Evolutionary conservation across 2,329 filamentous ascomycete species (phyloP), one percentile per base, ranked within the genome.

Genomic region (Hypoxylon sp.): DNA sequence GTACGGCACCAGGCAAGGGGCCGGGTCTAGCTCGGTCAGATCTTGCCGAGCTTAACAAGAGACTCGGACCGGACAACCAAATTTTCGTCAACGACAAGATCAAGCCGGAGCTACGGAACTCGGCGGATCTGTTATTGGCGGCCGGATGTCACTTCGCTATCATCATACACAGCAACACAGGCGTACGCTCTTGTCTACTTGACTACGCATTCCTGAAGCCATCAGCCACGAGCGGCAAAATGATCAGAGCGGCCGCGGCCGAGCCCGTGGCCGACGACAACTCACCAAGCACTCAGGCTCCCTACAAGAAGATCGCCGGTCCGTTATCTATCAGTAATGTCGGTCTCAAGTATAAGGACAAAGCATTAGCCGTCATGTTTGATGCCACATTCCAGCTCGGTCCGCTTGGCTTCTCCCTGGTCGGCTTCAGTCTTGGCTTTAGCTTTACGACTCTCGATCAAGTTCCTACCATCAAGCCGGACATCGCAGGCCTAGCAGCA

Each of bases 301-400:
- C 48, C 1, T 51, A 31, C 48, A 51, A 51, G 27, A 51, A 51
- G 27, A 51, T 17, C 6, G 13, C 48, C 7, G 48, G 48, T 3
- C 75, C 78, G 0, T 56, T 83, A 0, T 72, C 75, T 0, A 78
- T 83, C 54, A 73, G 68, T 52, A 80, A 79, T 47, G 69, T 83
- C 17, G 76, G 77, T 0, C 72, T 83, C 52, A 75, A 79, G 55
- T 82, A 79, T 67, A 71, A 72, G 15, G 64, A 76, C 44, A 69
- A 75, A 7, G 65, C 11, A 2, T 70, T 82, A 0, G 55, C 17
- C 2, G 62, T 83, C 27, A 68, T 70, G 6, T 72, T 83, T 11
- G 75, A 80, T 29, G 81, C 79, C 1, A 77, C 75, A 0, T 71
- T 83, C 44, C 59, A 73, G 6, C 65, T 83, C 2, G 80, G 80